These are phyloP conservation scores for Phytophthora capsici DNA, from an alignment of 352 stramenopile species.

Conservation along the genomic window DNA sequence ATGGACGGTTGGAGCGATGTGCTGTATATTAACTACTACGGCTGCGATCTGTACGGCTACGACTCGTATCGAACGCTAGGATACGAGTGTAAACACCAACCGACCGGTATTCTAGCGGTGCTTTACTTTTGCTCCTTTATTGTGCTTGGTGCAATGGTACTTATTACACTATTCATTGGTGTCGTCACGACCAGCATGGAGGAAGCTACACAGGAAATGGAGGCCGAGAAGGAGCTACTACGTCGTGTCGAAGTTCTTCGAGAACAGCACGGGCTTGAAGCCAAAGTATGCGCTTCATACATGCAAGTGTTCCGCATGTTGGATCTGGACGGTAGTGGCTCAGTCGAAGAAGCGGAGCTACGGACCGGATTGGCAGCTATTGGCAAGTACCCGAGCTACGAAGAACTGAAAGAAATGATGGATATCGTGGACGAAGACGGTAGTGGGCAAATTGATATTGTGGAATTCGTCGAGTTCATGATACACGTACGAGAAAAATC, in stretches of 20 bases:
- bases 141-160: constrained; percentile 85
- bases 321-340: constrained; percentile 83
- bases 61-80: constrained; percentile 56
- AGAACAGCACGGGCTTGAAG: constrained; percentile 58
- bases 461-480: constrained; percentile 91
- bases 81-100: constrained; percentile 62
- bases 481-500: constrained; percentile 81
- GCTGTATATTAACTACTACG: constrained; percentile 93
- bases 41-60: constrained; percentile 87
- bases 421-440: constrained; percentile 86
- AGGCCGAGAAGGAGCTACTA: constrained; percentile 71
- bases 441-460: constrained; percentile 86
- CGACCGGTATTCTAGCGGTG: constrained; percentile 53
- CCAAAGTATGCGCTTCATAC: constrained; percentile 62
- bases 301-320: constrained; percentile 87
- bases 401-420: constrained; percentile 89
- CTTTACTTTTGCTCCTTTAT: constrained; percentile 88
- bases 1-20: constrained; percentile 93
- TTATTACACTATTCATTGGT: constrained; percentile 94
- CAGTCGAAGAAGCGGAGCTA: constrained; percentile 86
- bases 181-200: constrained; percentile 92
- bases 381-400: constrained; percentile 78
- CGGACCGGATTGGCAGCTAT: constrained; percentile 82
- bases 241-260: constrained; percentile 67
- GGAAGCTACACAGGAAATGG: constrained; percentile 89